Base-by-base conservation (phyloP, 345 rosid species). In the Salix koriyanagi region DNA sequence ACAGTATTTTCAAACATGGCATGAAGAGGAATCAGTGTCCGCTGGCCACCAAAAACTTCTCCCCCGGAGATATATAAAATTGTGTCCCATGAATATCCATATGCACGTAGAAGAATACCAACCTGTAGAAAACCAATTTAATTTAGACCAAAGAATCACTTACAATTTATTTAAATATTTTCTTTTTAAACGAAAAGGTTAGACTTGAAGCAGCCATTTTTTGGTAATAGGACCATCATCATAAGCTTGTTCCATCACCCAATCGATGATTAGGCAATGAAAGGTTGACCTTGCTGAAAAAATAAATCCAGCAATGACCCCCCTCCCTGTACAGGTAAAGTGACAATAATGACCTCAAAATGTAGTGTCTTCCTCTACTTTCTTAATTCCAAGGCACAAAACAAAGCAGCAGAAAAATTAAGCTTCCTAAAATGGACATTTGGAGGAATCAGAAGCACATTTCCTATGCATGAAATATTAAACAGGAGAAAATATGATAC, bases 41-140 rank as follows among this genome's bases (percentile, higher is more conserved):
- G 88, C 74, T 96, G 99, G 75, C 99, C 99, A 10, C 97, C 97
- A 79, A 93, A 93, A 19, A 95, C 94, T 86, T 96, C 99, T 76
- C 98, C 99, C 5, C 99, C 97, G 0, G 99, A 86, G 5, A 96
- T 91, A 69, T 93, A 96, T 73, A 96, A 86, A 42, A 91, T 84
- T 2, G 98, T 91, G 82, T 93, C 99, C 90, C 92, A 87, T 23
- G 98, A 71, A 79, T 96, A 96, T 76, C 99, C 99, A 62, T 91
- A 90, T 68, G 97, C 99, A 75, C 98, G 89, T 80, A 96, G 91
- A 79, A 96, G 94, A 80, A 96, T 89, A 54, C 98, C 99, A 80
- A 96, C 90, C 99, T 95, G 88, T 14, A 71, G 71, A 71, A 77
- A 65, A 77, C 28, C 62, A 65, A 72, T 48, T 48, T 15, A 4